phyloP scores from a whole-genome alignment of 495 filamentous ascomycete species.

The Astrothelium subdiscretum region DNA sequence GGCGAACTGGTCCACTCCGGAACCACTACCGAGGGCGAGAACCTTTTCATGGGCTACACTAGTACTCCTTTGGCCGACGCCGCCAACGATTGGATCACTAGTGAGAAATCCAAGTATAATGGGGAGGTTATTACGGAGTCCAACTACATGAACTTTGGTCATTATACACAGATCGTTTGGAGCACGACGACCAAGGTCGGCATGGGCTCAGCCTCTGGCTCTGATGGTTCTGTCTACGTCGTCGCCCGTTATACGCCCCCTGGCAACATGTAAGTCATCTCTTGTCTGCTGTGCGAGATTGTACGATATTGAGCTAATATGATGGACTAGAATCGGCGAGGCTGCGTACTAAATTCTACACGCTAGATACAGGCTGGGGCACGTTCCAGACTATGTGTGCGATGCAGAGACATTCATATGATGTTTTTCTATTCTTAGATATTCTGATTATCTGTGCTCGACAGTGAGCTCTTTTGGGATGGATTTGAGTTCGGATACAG shows the following conservation, averaged over 20 bases:
- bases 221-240: slow-evolving; percentile 26
- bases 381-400: neutral
- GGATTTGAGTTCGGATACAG: neutral
- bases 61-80: slow-evolving; percentile 11
- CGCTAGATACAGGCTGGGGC: neutral
- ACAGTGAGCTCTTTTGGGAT: neutral
- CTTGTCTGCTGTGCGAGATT: neutral
- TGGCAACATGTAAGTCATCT: slow-evolving; percentile 21
- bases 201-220: slow-evolving; percentile 23
- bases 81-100: slow-evolving; percentile 20
- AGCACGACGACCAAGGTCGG: slow-evolving; percentile 27
- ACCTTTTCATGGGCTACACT: slow-evolving; percentile 23
- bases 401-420: neutral
- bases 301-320: neutral
- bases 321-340: neutral
- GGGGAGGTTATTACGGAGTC: slow-evolving; percentile 30
- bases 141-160: slow-evolving; percentile 24
- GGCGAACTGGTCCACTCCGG: slow-evolving; percentile 26
- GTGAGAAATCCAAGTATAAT: slow-evolving; percentile 26
- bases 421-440: neutral
- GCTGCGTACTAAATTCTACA: neutral
- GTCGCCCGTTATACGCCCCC: slow-evolving; percentile 30
- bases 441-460: neutral
- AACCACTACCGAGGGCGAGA: slow-evolving; percentile 22
- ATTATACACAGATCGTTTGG: slow-evolving; percentile 35